A percentile compares a stretch with the other conserved stretches of the same genome.
phyloP scores from a whole-genome alignment of 805 yeast species.

The Candida pseudoglaebosa region DNA sequence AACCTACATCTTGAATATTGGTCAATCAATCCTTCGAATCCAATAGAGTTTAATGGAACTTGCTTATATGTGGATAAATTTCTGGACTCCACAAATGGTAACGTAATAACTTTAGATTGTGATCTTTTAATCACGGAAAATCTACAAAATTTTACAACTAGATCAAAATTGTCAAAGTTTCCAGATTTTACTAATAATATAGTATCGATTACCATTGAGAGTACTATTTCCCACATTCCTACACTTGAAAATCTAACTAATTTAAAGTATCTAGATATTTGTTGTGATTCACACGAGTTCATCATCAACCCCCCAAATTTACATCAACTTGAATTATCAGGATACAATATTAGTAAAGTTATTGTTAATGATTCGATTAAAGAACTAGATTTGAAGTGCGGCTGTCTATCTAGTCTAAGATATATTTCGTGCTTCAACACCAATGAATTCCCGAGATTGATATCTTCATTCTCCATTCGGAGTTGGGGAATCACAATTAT shows the following conservation, averaged over 20 bases:
- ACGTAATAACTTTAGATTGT: not conserved
- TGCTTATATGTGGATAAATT: not conserved
- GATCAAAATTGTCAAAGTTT: not conserved
- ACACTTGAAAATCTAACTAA: not conserved
- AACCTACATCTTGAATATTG: not conserved
- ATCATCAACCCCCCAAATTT: slow-evolving; percentile 2
- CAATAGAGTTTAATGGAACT: not conserved
- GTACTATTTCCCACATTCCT: not conserved
- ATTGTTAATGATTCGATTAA: not conserved
- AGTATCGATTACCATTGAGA: not conserved
- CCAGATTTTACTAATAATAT: not conserved
- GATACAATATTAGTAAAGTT: not conserved
- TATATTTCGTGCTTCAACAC: not conserved
- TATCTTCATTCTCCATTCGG: not conserved
- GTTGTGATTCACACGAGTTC: not conserved
- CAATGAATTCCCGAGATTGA: not conserved
- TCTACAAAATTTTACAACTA: not conserved
- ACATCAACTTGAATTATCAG: not conserved
- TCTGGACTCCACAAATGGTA: not conserved
- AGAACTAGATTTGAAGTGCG: not conserved
- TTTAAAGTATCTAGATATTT: not conserved
- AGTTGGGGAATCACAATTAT: not conserved
- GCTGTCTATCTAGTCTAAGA: not conserved
- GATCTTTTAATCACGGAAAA: not conserved
- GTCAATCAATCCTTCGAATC: not conserved